Evolutionary conservation across 1,284 basidiomycete genomes (phyloP).

Genomic region (Trichosporon ovoides): DNA sequence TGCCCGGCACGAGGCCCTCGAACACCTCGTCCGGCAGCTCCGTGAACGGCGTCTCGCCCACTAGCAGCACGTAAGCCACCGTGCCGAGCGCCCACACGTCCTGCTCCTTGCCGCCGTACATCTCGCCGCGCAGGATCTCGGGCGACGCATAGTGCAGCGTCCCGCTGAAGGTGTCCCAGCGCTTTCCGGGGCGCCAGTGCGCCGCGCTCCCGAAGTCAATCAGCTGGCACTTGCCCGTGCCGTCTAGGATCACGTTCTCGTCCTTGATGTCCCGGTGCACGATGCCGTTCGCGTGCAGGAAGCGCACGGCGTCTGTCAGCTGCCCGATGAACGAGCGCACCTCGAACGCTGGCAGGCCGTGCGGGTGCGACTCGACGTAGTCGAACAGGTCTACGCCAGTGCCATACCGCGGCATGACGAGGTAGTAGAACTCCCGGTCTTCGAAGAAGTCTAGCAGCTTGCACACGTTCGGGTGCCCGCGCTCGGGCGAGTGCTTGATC

Average conservation of each 20-base stretch:
- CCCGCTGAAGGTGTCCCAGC: slow-evolving; percentile 83
- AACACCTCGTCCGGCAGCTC: slow-evolving; percentile 44
- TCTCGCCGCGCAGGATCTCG: slow-evolving; percentile 89
- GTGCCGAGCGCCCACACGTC: slow-evolving; percentile 99
- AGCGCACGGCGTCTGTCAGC: slow-evolving; percentile 84
- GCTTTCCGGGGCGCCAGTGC: slow-evolving; percentile 71
- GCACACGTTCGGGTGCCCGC: slow-evolving; percentile 58
- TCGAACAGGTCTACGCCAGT: slow-evolving; percentile 79
- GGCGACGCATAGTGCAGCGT: slow-evolving; percentile 96
- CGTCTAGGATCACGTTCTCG: slow-evolving; percentile 73
- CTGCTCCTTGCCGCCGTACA: slow-evolving; percentile 92
- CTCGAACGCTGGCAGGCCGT: slow-evolving; percentile 70
- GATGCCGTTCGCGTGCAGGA: slow-evolving; percentile 85
- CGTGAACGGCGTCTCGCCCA: slow-evolving; percentile 91
- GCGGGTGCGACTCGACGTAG: slow-evolving; percentile 81
- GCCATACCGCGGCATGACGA: slow-evolving; percentile 54
- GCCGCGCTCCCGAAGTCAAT: slow-evolving; percentile 81
- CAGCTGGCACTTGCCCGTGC: slow-evolving; percentile 64
- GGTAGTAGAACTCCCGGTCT: slow-evolving; percentile 93
- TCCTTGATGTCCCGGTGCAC: slow-evolving; percentile 99
- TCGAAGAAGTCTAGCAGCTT: slow-evolving; percentile 96
- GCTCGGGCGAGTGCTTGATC: slow-evolving; percentile 34
- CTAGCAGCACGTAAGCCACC: slow-evolving; percentile 88
- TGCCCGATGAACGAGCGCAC: slow-evolving; percentile 86
- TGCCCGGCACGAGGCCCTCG: slow-evolving; percentile 27